Base-by-base conservation (phyloP, 2,329 filamentous ascomycete species). In the Aspergillus ustus region DNA sequence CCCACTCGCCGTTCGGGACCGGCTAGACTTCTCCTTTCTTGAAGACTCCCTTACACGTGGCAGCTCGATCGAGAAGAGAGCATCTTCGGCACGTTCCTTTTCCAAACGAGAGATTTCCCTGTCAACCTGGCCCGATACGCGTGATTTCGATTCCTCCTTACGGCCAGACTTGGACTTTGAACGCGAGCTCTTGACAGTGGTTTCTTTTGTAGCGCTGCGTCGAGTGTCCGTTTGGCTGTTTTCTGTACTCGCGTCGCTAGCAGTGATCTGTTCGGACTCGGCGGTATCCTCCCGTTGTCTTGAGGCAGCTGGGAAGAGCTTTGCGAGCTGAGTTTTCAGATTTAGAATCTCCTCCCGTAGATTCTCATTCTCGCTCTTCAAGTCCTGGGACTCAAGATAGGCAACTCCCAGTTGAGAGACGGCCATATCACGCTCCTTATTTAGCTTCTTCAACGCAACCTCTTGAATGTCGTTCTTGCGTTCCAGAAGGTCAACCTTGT, bases 401-500 rank as follows among this genome's bases (percentile, higher is more conserved):
- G 85, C 85, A 22, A 84, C 80, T 8, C 82, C 83, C 20, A 87
- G 74, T 63, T 88, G 85, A 22, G 80, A 81, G n/a, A 85, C 78
- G 43, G 86, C 81, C 59, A 82, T 82, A 66, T 88, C 85, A 40
- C 85, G 81, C 66, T 89, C 86, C 43, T 82, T 79, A 19, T 78
- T 83, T 45, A 87, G 70, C 17, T 82, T 82, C 68, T 84, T 84
- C 60, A 85, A 78, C 5, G 82, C 80, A 44, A 83, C 81, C 48
- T 87, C 84, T 22, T 83, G 77, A 4, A 84, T 78, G 20, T 83
- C 80, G 2, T 78, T 72, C 72, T 87, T 87, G 46, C 85, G 83
- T 62, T 86, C 83, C 17, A 82, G 77, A 52, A 83, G 78, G 55
- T 86, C 83, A 4, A 87, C 74, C 56, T 83, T 83, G 25, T 83